A percentile compares a stretch with the other conserved stretches of the same genome.
These are phyloP conservation scores for Epichloe scottii DNA, from an alignment of 2,329 filamentous ascomycete species.

Conservation along the genomic window DNA sequence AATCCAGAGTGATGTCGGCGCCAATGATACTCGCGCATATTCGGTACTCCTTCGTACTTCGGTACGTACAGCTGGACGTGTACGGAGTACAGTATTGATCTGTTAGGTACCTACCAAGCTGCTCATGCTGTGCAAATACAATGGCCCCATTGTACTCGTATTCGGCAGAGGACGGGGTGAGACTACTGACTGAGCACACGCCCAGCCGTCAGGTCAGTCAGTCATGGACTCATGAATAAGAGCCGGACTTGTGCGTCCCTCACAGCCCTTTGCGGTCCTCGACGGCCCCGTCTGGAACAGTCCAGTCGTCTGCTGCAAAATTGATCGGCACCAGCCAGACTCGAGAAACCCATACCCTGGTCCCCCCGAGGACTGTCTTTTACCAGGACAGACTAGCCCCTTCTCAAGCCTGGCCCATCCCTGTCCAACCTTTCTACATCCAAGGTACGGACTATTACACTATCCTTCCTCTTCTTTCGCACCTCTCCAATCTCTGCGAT, in stretches of 20 bases:
- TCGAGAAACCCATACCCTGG: slow-evolving; percentile 1
- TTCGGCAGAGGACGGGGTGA: slow-evolving; percentile 1
- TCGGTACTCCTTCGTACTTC: no score
- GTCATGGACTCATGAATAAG: neutral
- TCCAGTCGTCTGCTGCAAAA: neutral
- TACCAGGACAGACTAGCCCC: slow-evolving; percentile 1
- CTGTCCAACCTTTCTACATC: slow-evolving; percentile 4
- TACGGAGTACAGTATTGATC: neutral
- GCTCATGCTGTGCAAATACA: no score
- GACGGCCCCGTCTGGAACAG: neutral
- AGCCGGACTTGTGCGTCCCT: neutral
- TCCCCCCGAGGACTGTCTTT: slow-evolving; percentile 1
- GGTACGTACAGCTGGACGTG: neutral
- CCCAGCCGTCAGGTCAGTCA: neutral
- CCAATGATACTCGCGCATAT: no score
- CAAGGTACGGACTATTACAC: slow-evolving; percentile 1
- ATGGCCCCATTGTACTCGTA: slow-evolving; percentile 1
- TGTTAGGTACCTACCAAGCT: no score
- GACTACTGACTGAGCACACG: neutral
- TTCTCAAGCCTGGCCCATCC: slow-evolving; percentile 5
- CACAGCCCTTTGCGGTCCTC: neutral
- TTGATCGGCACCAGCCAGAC: neutral
- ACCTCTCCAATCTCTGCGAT: slow-evolving; percentile 1
- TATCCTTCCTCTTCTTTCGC: slow-evolving; percentile 4
- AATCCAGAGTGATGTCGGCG: no score